Conservation (phyloP, 768 basidiomycete species). For the Cystofilobasidium ferigula region DNA sequence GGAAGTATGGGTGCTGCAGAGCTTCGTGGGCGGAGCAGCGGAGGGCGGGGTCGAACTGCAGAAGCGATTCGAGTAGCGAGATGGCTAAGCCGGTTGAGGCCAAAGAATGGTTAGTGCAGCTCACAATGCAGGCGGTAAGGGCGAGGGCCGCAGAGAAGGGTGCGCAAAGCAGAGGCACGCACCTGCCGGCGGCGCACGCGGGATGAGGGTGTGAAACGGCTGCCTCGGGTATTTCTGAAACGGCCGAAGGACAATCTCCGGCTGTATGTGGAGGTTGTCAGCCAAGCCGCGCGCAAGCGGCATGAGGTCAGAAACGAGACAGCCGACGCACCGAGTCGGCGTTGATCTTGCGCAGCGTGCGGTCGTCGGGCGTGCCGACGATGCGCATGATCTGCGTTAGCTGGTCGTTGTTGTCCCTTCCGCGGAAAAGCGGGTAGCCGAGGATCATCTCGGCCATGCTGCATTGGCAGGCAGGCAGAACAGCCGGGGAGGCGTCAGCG, state of each 20-base stretch:
- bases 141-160: not conserved
- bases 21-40: slow-evolving; percentile 86
- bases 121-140: not conserved
- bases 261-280: slow-evolving; percentile 42
- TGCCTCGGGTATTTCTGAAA: slow-evolving; percentile 81
- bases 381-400: slow-evolving; percentile 96
- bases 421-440: slow-evolving; percentile 90
- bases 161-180: slow-evolving; percentile 21
- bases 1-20: slow-evolving; percentile 81
- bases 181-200: slow-evolving; percentile 79
- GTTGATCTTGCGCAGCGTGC: slow-evolving; percentile 73
- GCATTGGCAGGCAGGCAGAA: slow-evolving; percentile 5
- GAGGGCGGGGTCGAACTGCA: slow-evolving; percentile 90
- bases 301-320: not conserved
- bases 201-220: slow-evolving; percentile 65
- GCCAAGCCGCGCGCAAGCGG: not conserved
- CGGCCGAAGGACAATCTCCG: slow-evolving; percentile 69
- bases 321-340: slow-evolving; percentile 64
- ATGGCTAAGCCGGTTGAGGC: slow-evolving; percentile 47
- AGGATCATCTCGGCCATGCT: slow-evolving; percentile 97
- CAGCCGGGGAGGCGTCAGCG: not conserved
- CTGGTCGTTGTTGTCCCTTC: slow-evolving; percentile 94
- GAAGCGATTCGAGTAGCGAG: slow-evolving; percentile 82
- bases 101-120: not conserved
- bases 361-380: slow-evolving; percentile 85